A percentile compares a stretch with the other conserved stretches of the same genome.
Conservation (phyloP, 2,329 filamentous ascomycete species). For the Hypomyces rosellus region DNA sequence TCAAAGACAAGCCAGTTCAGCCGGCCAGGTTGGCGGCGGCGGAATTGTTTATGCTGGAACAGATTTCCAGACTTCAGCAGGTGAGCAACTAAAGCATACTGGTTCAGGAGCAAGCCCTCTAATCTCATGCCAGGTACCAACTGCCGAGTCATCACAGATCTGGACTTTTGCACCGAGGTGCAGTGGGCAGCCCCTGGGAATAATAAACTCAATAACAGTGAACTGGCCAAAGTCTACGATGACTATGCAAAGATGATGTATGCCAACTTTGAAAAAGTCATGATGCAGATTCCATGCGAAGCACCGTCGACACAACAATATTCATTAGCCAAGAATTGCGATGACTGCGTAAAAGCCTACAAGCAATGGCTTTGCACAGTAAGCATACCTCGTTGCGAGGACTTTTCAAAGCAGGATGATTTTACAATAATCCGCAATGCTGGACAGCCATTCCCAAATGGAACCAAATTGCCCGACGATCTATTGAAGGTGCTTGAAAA, state of each 20-base stretch:
- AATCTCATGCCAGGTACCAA: slow-evolving; percentile 56
- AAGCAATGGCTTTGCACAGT: slow-evolving; percentile 94
- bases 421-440: slow-evolving; percentile 58
- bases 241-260: slow-evolving; percentile 63
- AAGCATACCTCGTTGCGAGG: slow-evolving; percentile 84
- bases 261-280: slow-evolving; percentile 69
- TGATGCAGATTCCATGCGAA: slow-evolving; percentile 82
- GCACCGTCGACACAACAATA: slow-evolving; percentile 67
- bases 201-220: slow-evolving; percentile 53
- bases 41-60: slow-evolving; percentile 67
- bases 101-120: neutral
- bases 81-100: slow-evolving; percentile 42
- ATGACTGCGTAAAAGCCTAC: slow-evolving; percentile 73
- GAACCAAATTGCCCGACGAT: slow-evolving; percentile 43
- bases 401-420: slow-evolving; percentile 55
- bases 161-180: slow-evolving; percentile 82
- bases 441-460: slow-evolving; percentile 63
- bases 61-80: slow-evolving; percentile 70
- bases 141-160: slow-evolving; percentile 78
- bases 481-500: slow-evolving; percentile 17
- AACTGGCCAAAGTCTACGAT: slow-evolving; percentile 72
- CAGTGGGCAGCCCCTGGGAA: slow-evolving; percentile 90
- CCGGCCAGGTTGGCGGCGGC: slow-evolving; percentile 56
- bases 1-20: slow-evolving; percentile 23
- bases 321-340: slow-evolving; percentile 71